Conservation (phyloP, 495 filamentous ascomycete species). For the Aspergillus bridgeri region DNA sequence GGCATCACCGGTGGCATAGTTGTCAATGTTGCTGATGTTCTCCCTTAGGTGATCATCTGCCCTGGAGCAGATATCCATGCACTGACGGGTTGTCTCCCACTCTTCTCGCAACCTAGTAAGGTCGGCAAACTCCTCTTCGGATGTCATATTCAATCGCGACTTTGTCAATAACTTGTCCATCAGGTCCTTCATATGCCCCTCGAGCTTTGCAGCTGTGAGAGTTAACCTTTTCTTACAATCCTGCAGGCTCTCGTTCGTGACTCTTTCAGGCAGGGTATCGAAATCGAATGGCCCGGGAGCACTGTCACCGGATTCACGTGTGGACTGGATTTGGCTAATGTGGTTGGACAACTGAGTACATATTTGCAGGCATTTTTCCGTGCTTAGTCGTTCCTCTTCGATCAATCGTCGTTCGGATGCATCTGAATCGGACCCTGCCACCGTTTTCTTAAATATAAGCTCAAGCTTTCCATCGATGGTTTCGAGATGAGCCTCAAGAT, state of each 20-base stretch:
- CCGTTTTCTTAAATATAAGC: slow-evolving; percentile 14
- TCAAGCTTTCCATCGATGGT: slow-evolving; percentile 34
- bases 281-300: slow-evolving; percentile 12
- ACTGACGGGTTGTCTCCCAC: slow-evolving; percentile 36
- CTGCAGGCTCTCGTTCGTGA: slow-evolving; percentile 34
- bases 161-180: slow-evolving; percentile 33
- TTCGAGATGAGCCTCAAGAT: slow-evolving; percentile 37
- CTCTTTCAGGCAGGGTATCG: slow-evolving; percentile 24
- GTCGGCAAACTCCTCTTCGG: slow-evolving; percentile 31
- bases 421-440: slow-evolving; percentile 19
- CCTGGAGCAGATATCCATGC: slow-evolving; percentile 36
- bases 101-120: slow-evolving; percentile 34
- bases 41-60: slow-evolving; percentile 32
- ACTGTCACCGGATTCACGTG: slow-evolving; percentile 7
- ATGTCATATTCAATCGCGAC: slow-evolving; percentile 24
- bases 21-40: slow-evolving; percentile 34
- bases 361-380: slow-evolving; percentile 43
- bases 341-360: slow-evolving; percentile 35
- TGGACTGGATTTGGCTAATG: slow-evolving; percentile 30
- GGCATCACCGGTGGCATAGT: slow-evolving; percentile 36
- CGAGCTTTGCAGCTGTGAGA: slow-evolving; percentile 29
- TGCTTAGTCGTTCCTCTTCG: slow-evolving; percentile 38
- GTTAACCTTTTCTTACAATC: slow-evolving; percentile 37
- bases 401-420: slow-evolving; percentile 27
- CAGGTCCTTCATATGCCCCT: slow-evolving; percentile 30